A percentile compares a stretch with the other conserved stretches of the same genome.
Conservation (phyloP, 1,284 basidiomycete genomes). For the Malassezia dermatis region DNA sequence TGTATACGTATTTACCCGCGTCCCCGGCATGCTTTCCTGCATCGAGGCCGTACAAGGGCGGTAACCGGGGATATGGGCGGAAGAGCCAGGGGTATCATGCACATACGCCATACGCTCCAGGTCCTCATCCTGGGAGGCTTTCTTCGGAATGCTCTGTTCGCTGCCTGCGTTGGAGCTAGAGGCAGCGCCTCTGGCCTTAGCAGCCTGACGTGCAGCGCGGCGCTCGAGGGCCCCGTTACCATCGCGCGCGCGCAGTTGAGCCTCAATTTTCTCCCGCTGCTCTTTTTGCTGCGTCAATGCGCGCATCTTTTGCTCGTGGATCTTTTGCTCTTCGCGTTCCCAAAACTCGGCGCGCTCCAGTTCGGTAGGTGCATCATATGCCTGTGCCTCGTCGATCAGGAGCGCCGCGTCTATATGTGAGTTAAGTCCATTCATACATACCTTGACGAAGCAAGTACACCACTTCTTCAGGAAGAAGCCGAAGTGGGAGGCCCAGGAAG, state of each 20-base stretch:
- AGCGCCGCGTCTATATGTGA: constrained; percentile 59
- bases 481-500: constrained; percentile 79
- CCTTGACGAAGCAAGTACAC: constrained; percentile 72
- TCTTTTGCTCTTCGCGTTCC: neutral
- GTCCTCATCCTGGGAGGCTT: constrained; percentile 54
- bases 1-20: constrained; percentile 41
- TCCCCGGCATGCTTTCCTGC: neutral
- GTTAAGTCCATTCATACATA: constrained; percentile 43
- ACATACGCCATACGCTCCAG: constrained; percentile 51
- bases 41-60: constrained; percentile 4
- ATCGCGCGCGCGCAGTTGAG: constrained; percentile 44
- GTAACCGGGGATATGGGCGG: constrained; percentile 21
- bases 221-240: constrained; percentile 50
- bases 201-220: constrained; percentile 47
- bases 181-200: constrained; percentile 49
- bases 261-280: constrained; percentile 53
- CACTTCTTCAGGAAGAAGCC: constrained; percentile 83
- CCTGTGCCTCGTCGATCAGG: constrained; percentile 62
- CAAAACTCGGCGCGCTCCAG: constrained; percentile 10
- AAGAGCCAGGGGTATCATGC: constrained; percentile 12
- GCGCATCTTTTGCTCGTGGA: constrained; percentile 7
- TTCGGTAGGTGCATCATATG: constrained; percentile 57
- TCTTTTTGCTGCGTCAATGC: constrained; percentile 20
- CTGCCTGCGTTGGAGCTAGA: constrained; percentile 51
- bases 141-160: neutral